phyloP scores from a whole-genome alignment of 805 yeast species.

The Wickerhamiella domercqiae region DNA sequence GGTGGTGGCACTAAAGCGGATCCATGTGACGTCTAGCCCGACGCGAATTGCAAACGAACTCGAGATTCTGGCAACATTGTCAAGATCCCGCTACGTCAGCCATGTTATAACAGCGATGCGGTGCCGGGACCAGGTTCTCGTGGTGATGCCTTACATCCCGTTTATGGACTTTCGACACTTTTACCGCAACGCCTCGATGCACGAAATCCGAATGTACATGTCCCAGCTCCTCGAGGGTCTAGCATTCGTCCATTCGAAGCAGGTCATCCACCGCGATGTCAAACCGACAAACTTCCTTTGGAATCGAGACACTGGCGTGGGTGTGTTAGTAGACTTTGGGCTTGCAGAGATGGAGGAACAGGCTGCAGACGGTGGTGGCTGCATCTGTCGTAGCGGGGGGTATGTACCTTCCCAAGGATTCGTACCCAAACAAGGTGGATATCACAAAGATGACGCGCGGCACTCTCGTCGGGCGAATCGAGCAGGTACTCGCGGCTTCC shows the following conservation, averaged over 20 bases:
- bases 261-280: constrained; percentile 82
- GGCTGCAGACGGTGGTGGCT: constrained; percentile 15
- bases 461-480: constrained; percentile 88
- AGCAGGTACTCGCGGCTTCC: constrained; percentile 90
- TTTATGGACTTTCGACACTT: constrained; percentile 84
- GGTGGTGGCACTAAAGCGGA: constrained; percentile 74
- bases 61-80: constrained; percentile 36
- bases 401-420: constrained; percentile 16
- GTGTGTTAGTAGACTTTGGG: constrained; percentile 86
- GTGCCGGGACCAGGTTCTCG: constrained; percentile 80
- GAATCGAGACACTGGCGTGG: constrained; percentile 49
- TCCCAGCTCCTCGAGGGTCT: constrained; percentile 65
- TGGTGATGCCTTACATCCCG: constrained; percentile 78
- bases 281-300: constrained; percentile 71
- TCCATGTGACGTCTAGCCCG: constrained; percentile 92
- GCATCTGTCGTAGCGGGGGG: constrained; percentile 10
- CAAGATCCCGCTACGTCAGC: constrained; percentile 50
- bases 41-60: constrained; percentile 80
- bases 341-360: constrained; percentile 48
- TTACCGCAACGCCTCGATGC: constrained; percentile 61
- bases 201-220: constrained; percentile 70
- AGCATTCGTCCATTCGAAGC: constrained; percentile 55
- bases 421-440: constrained; percentile 38
- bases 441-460: constrained; percentile 74
- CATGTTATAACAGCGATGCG: constrained; percentile 81